A percentile compares a stretch with the other conserved stretches of the same genome.
Conservation (phyloP, 208 protist genomes). For the Leishmania amazonensis region DNA sequence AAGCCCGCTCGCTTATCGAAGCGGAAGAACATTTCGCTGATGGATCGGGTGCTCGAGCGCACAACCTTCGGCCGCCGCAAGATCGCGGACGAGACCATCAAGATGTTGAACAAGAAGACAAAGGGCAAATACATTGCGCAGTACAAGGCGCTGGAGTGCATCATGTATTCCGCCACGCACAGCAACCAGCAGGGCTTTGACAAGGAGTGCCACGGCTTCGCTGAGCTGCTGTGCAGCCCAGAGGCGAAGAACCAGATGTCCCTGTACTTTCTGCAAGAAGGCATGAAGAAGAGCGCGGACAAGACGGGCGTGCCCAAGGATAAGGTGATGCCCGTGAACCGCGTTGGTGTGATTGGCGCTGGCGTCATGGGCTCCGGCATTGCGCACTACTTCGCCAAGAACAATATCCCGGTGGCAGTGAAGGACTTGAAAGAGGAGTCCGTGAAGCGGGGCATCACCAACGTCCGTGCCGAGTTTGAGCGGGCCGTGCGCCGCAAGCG, state of each 20-base stretch:
- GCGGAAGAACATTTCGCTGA: constrained; percentile 54
- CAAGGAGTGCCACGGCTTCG: constrained; percentile 80
- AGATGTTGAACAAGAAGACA: constrained; percentile 88
- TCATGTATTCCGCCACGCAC: constrained; percentile 79
- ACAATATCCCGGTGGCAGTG: constrained; percentile 64
- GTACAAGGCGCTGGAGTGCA: constrained; percentile 89
- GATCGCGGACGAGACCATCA: constrained; percentile 53
- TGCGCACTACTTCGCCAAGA: constrained; percentile 85
- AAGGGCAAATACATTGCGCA: constrained; percentile 95
- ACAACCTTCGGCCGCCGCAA: constrained; percentile 66
- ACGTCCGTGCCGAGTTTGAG: constrained; percentile 69
- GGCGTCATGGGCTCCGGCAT: constrained; percentile 90
- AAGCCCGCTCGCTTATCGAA: constrained; percentile 46
- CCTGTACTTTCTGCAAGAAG: constrained; percentile 91
- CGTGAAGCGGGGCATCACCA: constrained; percentile 68
- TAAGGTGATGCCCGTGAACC: constrained; percentile 43
- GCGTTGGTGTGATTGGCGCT: constrained; percentile 76
- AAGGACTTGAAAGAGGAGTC: constrained; percentile 76
- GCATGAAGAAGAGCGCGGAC: constrained; percentile 88
- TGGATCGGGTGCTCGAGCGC: constrained; percentile 55
- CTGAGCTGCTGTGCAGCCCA: constrained; percentile 72
- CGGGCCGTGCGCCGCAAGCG: constrained; percentile 63
- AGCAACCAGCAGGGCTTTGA: constrained; percentile 55
- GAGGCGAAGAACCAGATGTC: constrained; percentile 90
- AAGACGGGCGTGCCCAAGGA: constrained; percentile 78